phyloP scores from a whole-genome alignment of 2,329 filamentous ascomycete genomes.

The Ophiocordyceps camponoti-saundersi region DNA sequence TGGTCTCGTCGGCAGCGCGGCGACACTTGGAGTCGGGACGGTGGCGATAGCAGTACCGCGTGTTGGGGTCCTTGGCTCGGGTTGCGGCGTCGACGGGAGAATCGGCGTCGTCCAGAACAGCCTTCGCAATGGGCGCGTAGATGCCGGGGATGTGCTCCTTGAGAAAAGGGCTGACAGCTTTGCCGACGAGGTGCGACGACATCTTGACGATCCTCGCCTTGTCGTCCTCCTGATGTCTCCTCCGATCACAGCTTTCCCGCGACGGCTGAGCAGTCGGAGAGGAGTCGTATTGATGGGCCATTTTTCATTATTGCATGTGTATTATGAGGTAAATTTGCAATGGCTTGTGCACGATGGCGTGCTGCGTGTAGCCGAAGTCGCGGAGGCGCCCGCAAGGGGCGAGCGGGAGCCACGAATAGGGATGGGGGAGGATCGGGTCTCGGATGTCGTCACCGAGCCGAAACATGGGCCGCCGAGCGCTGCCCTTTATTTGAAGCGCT shows the following conservation, averaged over 20 bases:
- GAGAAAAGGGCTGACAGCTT: constrained; percentile 76
- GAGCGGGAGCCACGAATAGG: not conserved
- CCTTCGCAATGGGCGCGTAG: constrained; percentile 63
- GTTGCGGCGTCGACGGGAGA: constrained; percentile 4
- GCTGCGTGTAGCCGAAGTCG: not conserved
- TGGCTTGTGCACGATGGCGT: not conserved
- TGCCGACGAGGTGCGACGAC: constrained; percentile 50
- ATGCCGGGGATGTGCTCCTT: constrained; percentile 78
- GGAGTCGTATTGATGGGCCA: not conserved
- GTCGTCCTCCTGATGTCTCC: constrained; percentile 31
- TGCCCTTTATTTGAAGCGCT: not conserved
- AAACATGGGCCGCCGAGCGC: not conserved
- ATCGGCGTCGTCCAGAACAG: constrained; percentile 16
- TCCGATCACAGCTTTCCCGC: constrained; percentile 31
- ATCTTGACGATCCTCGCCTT: constrained; percentile 35
- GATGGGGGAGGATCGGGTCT: not conserved
- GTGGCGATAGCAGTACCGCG: constrained; percentile 91
- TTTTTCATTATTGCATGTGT: not conserved
- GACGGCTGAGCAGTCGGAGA: constrained; percentile 8
- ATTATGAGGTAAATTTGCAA: not conserved
- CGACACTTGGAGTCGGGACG: constrained; percentile 87
- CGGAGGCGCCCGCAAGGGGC: not conserved
- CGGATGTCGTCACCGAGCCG: not conserved
- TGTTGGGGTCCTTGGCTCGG: constrained; percentile 45
- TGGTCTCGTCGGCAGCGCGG: constrained; percentile 80